These are phyloP conservation scores for Pleoardoris graminearum DNA, from an alignment of 2,329 filamentous ascomycete species.

Conservation along the genomic window DNA sequence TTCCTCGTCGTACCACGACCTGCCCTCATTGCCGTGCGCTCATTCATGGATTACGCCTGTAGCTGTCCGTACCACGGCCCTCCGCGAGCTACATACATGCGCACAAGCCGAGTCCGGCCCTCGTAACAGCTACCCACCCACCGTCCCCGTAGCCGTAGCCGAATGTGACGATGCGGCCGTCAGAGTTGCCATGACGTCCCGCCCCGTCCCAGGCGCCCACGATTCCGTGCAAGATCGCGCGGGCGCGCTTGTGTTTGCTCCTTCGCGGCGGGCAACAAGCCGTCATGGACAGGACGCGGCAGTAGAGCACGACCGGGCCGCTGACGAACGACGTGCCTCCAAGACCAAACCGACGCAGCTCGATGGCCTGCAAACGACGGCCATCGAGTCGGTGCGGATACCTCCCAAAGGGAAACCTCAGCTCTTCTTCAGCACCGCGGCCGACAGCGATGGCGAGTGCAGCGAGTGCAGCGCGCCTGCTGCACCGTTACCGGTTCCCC, in stretches of 20 bases:
- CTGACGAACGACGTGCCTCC: constrained; percentile 22
- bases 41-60: too few species aligned
- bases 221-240: too few species aligned
- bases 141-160: constrained; percentile 31
- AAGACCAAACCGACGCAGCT: constrained; percentile 18
- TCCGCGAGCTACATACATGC: not conserved
- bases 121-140: constrained; percentile 14
- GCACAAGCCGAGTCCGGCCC: constrained; percentile 11
- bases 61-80: not conserved
- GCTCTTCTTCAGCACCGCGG: constrained; percentile 39
- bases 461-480: constrained; percentile 26
- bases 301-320: constrained; percentile 34
- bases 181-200: constrained; percentile 52
- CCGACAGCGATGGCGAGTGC: constrained; percentile 19
- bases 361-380: constrained; percentile 23
- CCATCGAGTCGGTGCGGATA: constrained; percentile 26
- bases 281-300: constrained; percentile 40
- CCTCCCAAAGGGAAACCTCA: constrained; percentile 40
- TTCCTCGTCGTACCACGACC: too few species aligned
- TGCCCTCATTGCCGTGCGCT: too few species aligned
- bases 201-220: constrained; percentile 47
- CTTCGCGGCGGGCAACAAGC: constrained; percentile 30
- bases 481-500: constrained; percentile 38
- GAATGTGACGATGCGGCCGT: constrained; percentile 34
- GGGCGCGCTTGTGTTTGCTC: constrained; percentile 32